Evolutionary conservation across 176 grass and related monocot genomes (phyloP), one percentile per base, ranked within the genome.

Genomic region (Aechmea fasciata): DNA sequence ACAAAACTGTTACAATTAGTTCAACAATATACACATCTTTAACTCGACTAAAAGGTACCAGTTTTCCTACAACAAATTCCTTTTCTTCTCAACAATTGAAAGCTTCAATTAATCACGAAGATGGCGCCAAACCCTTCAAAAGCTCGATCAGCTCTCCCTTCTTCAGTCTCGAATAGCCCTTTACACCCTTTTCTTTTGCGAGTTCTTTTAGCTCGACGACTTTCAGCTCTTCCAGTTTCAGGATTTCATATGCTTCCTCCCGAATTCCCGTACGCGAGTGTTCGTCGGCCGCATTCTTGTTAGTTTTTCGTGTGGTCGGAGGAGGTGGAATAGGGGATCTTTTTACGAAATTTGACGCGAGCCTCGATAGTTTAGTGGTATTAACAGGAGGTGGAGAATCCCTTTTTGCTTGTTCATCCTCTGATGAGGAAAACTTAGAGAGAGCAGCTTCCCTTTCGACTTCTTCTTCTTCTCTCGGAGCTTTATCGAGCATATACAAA

Each of bases 101-200:
- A 62, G 49, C 49, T 50, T 25, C 48, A 18, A 15, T 49, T 52
- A 22, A 54, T 62, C 79, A 65, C 25, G 7, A 68, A 63, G 49
- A 79, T 67, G 59, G 48, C 25, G 41, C 14, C 24, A 67, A 12
- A 25, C 76, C 73, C 69, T 73, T 87, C 73, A 90, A 51, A 57
- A 85, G 79, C 55, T 83, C 82, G 22, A 91, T n/a, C 29, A 91
- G 64, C 26, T 88, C 76, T 9, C 63, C 78, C 72, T 91, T 96
- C 71, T 86, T 96, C 52, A 85, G 47, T 73, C 83, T 91, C 23
- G 87, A 79, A 78, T 84, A 91, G 24, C 87, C 87, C 65, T 76
- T 91, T 75, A 96, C 75, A 41, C 72, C 69, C 54, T 77, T 90
- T 17, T 47, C 57, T 25, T 25, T 91, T 11, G 87, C 91, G 75